Conservation (phyloP, 2,329 filamentous ascomycete genomes). For the Boeremia lycopersici region DNA sequence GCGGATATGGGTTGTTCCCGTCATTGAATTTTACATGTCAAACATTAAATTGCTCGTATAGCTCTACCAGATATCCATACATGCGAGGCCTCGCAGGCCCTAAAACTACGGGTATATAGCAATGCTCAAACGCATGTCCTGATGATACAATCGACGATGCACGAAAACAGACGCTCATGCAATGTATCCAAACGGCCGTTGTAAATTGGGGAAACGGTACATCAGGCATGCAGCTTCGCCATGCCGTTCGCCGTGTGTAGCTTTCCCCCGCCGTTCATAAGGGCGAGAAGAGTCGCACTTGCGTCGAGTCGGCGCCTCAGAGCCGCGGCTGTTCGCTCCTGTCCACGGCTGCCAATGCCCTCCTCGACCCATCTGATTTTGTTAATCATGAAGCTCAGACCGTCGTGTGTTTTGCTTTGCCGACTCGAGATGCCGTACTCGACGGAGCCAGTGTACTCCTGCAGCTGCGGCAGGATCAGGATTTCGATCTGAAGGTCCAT, state of each 20-base stretch:
- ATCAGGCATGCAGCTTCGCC: slow-evolving; percentile 34
- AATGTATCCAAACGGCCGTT: slow-evolving; percentile 4
- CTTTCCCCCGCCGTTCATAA: slow-evolving; percentile 38
- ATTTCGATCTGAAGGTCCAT: slow-evolving; percentile 88
- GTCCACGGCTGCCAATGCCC: slow-evolving; percentile 53
- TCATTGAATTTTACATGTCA: not conserved
- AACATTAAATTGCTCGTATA: slow-evolving; percentile 16
- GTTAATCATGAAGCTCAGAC: slow-evolving; percentile 85
- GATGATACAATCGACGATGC: slow-evolving; percentile 22
- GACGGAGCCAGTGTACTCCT: slow-evolving; percentile 75
- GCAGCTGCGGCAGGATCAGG: slow-evolving; percentile 78
- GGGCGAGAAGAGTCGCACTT: slow-evolving; percentile 41
- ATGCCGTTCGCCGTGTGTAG: slow-evolving; percentile 31
- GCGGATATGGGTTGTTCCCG: not conserved
- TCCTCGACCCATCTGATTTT: slow-evolving; percentile 87
- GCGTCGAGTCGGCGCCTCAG: slow-evolving; percentile 47
- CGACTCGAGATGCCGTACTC: slow-evolving; percentile 83
- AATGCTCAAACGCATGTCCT: slow-evolving; percentile 39
- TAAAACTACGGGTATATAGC: slow-evolving; percentile 50
- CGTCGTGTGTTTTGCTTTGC: slow-evolving; percentile 82
- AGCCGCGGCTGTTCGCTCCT: slow-evolving; percentile 46
- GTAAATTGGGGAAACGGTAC: slow-evolving; percentile 13
- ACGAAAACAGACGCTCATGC: slow-evolving; percentile 5
- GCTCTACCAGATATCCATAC: slow-evolving; percentile 17
- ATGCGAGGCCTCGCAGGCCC: slow-evolving; percentile 21